Percentiles rank a stretch among this genome's conserved stretches.
phyloP scores from a whole-genome alignment of 805 yeast genomes.

The Candida parachauliodes region DNA sequence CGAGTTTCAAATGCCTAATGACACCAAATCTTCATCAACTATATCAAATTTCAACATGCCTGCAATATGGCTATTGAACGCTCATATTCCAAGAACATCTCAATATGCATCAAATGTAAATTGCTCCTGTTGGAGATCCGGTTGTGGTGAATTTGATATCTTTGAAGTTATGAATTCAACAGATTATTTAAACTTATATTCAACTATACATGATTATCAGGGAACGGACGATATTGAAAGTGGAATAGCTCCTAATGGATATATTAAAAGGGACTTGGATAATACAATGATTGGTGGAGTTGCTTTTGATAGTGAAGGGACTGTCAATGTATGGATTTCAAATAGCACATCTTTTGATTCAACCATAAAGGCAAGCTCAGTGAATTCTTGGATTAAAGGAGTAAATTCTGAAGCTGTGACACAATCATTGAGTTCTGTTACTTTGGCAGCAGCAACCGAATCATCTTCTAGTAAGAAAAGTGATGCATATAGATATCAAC shows the following conservation, averaged over 20 bases:
- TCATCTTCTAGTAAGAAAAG: constrained; percentile 2
- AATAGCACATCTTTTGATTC: constrained; percentile 48
- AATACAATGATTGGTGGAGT: constrained; percentile 68
- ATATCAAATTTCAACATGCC: constrained; percentile 56
- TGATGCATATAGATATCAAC: neutral
- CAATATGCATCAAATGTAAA: constrained; percentile 59
- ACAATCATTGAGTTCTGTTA: constrained; percentile 2
- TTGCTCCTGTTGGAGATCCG: constrained; percentile 75
- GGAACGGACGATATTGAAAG: constrained; percentile 59
- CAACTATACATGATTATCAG: constrained; percentile 75
- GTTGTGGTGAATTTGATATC: constrained; percentile 77
- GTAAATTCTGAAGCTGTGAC: constrained; percentile 13
- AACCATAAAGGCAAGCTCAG: constrained; percentile 40
- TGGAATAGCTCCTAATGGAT: constrained; percentile 59
- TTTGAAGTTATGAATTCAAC: constrained; percentile 71
- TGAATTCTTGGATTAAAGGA: constrained; percentile 43
- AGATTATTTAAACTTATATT: constrained; percentile 46
- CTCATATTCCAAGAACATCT: constrained; percentile 70
- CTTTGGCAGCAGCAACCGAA: constrained; percentile 1
- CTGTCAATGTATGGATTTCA: constrained; percentile 57
- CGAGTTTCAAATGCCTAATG: constrained; percentile 66
- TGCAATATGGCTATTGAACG: constrained; percentile 73
- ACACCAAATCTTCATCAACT: constrained; percentile 29
- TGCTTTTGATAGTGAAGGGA: constrained; percentile 58
- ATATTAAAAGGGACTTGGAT: constrained; percentile 49